Base-by-base conservation (phyloP, 164 flowering plant species). In the Malania oleifera region DNA sequence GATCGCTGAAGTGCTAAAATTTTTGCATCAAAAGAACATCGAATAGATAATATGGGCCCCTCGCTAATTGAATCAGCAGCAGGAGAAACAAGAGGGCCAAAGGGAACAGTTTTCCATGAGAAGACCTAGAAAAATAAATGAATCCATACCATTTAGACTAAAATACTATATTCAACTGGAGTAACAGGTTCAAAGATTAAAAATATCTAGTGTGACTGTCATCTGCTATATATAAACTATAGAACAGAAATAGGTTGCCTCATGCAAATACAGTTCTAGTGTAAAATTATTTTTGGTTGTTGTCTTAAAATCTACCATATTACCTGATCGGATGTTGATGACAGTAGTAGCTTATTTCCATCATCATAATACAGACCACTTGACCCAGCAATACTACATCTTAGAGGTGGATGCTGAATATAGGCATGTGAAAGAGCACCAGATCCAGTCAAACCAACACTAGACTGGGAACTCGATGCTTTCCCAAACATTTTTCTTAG, bases 341-440 rank as follows among this genome's bases (percentile, higher is more conserved):
- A 70, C 18, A 93, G 73, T 12, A 89, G 67, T 60, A 87, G 62
- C 65, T 86, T 89, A 71, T 75, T 86, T 13, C 84, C 98, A 73
- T 93, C 98, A 67, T 93, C 98, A 68, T 86, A 87, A 68, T 67
- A 90, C 24, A 89, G 71, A 52, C 84, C 83, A 56, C 71, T 77
- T 40, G 85, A 70, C 64, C 81, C 96, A 63, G 85, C 63, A 59
- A 79, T 56, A 28, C 54, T 71, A 72, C 95, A 86, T 60, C 82
- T 75, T 51, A 87, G 57, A 52, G 97, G 91, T 52, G 92, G 95
- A 68, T 82, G 60, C 51, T 82, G 86, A 53, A 86, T 77, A 70
- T 84, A 93, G 65, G 80, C 96, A 81, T 93, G 98, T 20, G 97
- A 89, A 8, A 93, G 65, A 39, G 87, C 82, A 69, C 86, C 91